These are phyloP conservation scores for Solanum dulcamara DNA, from an alignment of 257 asterid species.

Conservation along the genomic window DNA sequence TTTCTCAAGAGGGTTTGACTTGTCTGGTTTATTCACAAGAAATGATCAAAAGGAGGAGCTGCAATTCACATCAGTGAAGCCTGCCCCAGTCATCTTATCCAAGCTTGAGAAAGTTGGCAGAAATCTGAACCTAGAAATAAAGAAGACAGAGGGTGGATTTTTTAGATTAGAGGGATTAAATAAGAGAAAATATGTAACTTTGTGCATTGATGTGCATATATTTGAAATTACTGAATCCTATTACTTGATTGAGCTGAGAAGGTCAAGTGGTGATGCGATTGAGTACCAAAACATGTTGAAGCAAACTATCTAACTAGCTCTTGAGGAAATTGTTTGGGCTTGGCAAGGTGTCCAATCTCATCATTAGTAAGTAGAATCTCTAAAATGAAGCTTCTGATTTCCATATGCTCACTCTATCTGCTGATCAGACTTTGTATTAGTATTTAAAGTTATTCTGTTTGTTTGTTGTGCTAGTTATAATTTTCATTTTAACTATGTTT, in stretches of 20 bases:
- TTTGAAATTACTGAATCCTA: slow-evolving; percentile 41
- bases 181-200: slow-evolving; percentile 13
- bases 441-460: not conserved
- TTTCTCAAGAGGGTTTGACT: slow-evolving; percentile 60
- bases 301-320: slow-evolving; percentile 18
- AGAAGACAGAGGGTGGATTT: slow-evolving; percentile 34
- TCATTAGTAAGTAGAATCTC: not conserved
- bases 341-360: slow-evolving; percentile 39
- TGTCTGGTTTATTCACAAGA: slow-evolving; percentile 62
- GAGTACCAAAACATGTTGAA: slow-evolving; percentile 43
- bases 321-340: slow-evolving; percentile 37
- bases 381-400: not conserved
- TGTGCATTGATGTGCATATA: slow-evolving; percentile 32
- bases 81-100: slow-evolving; percentile 28
- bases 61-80: slow-evolving; percentile 40
- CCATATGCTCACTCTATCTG: not conserved
- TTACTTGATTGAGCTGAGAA: slow-evolving; percentile 59
- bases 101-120: slow-evolving; percentile 47
- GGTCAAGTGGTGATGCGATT: slow-evolving; percentile 38
- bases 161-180: slow-evolving; percentile 28
- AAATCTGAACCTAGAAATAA: slow-evolving; percentile 23
- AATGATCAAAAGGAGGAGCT: slow-evolving; percentile 53
- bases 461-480: not conserved
- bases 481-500: not conserved
- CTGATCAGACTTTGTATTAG: not conserved